These are phyloP conservation scores for Botrytis aclada DNA, from an alignment of 2,329 filamentous ascomycete genomes.

Conservation along the genomic window DNA sequence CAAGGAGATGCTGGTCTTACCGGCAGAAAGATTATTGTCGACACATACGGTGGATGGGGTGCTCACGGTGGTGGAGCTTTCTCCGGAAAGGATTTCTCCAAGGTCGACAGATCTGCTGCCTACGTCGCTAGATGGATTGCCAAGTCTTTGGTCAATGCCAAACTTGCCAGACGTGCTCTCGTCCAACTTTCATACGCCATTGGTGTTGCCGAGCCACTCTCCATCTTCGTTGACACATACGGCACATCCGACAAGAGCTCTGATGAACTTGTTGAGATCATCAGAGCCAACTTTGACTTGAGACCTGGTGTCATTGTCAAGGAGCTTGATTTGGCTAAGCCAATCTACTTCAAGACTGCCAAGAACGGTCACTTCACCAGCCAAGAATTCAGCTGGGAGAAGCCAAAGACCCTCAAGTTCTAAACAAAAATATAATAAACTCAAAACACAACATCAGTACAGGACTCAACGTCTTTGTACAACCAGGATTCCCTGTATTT, in stretches of 20 bases:
- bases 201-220: conserved; percentile 95
- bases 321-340: conserved; percentile 90
- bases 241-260: conserved; percentile 87
- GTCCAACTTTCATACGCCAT: conserved; percentile 99
- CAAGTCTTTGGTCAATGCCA: conserved; percentile 90
- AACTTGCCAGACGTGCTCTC: conserved; percentile 85
- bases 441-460: conserved; percentile 29
- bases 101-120: conserved; percentile 97
- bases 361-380: conserved; percentile 99
- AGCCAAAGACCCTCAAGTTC: conserved; percentile 91
- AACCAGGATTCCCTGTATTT: conserved; percentile 29
- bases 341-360: conserved; percentile 97
- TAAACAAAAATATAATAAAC: conserved; percentile 50
- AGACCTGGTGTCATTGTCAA: conserved; percentile 97
- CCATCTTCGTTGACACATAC: conserved; percentile 96
- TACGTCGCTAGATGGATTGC: conserved; percentile 98
- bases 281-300: conserved; percentile 95
- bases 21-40: conserved; percentile 96
- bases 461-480: conserved; percentile 38
- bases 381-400: conserved; percentile 97
- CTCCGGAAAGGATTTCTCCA: conserved; percentile 99
- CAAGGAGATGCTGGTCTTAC: conserved; percentile 99
- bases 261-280: conserved; percentile 92
- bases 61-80: conserved; percentile 99
- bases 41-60: conserved; percentile 99